phyloP scores from a whole-genome alignment of 805 yeast species.

The Starmera caribaea region DNA sequence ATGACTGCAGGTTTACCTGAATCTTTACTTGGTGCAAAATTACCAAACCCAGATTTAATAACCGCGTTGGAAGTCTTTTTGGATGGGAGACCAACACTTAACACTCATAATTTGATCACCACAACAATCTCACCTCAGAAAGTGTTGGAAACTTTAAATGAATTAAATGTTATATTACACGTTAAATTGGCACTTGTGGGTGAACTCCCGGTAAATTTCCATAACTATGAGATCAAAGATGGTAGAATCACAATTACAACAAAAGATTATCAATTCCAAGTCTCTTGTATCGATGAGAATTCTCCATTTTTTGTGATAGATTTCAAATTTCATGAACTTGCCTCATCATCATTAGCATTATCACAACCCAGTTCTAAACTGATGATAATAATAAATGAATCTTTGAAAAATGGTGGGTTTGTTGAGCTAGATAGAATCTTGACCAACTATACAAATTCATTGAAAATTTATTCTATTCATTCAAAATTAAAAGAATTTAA shows the following conservation, averaged over 20 bases:
- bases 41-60: constrained; percentile 83
- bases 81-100: constrained; percentile 66
- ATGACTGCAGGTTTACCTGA: constrained; percentile 61
- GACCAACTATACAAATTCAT: constrained; percentile 51
- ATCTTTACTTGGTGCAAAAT: constrained; percentile 75
- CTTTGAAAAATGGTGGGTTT: constrained; percentile 36
- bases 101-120: constrained; percentile 50
- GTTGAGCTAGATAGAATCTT: constrained; percentile 45
- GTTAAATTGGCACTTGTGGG: constrained; percentile 64
- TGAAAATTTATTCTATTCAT: constrained; percentile 52
- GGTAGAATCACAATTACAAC: constrained; percentile 62
- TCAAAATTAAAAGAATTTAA: constrained; percentile 44
- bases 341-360: constrained; percentile 12
- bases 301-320: constrained; percentile 75
- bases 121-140: constrained; percentile 42
- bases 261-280: constrained; percentile 61
- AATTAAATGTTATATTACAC: constrained; percentile 64
- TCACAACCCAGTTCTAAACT: constrained; percentile 22
- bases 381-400: constrained; percentile 46
- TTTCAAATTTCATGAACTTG: constrained; percentile 36
- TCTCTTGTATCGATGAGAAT: constrained; percentile 62
- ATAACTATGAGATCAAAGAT: constrained; percentile 54
- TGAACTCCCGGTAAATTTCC: constrained; percentile 51
- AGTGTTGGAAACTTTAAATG: constrained; percentile 50
- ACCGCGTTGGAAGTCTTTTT: constrained; percentile 82